These are phyloP conservation scores for Skeletonema tropicum DNA, from an alignment of 108 stramenopile genomes.

Conservation along the genomic window DNA sequence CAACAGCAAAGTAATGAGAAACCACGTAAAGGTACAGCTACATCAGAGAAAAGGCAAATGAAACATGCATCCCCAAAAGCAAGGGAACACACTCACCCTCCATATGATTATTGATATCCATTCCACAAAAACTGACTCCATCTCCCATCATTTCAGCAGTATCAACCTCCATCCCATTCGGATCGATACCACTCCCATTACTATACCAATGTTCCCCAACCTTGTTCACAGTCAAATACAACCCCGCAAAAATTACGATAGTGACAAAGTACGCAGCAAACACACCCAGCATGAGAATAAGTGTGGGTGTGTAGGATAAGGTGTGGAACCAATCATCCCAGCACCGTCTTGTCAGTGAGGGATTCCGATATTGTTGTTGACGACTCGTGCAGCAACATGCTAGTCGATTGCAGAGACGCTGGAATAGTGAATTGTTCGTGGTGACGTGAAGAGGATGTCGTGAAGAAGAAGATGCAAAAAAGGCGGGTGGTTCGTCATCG, in stretches of 20 bases:
- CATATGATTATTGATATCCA: slow-evolving; percentile 81
- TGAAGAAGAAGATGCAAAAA: neutral
- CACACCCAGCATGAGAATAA: slow-evolving; percentile 60
- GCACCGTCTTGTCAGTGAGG: slow-evolving; percentile 25
- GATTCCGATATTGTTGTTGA: neutral
- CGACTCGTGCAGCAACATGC: neutral
- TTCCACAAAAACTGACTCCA: slow-evolving; percentile 67
- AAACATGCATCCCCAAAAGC: neutral
- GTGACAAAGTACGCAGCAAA: slow-evolving; percentile 62
- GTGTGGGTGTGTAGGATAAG: slow-evolving; percentile 71
- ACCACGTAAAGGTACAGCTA: neutral
- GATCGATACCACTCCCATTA: slow-evolving; percentile 28
- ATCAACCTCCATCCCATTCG: neutral
- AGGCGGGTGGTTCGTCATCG: neutral
- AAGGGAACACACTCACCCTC: slow-evolving; percentile 51
- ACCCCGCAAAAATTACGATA: slow-evolving; percentile 67
- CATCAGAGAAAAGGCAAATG: neutral
- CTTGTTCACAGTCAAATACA: slow-evolving; percentile 67
- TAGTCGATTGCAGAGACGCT: neutral
- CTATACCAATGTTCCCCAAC: slow-evolving; percentile 49
- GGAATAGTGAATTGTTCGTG: neutral
- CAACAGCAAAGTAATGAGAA: neutral
- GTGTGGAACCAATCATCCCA: slow-evolving; percentile 86
- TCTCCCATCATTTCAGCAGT: neutral
- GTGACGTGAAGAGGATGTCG: neutral